Evolutionary conservation across 768 basidiomycete genomes (phyloP).

Genomic region (Auricularia cornea): DNA sequence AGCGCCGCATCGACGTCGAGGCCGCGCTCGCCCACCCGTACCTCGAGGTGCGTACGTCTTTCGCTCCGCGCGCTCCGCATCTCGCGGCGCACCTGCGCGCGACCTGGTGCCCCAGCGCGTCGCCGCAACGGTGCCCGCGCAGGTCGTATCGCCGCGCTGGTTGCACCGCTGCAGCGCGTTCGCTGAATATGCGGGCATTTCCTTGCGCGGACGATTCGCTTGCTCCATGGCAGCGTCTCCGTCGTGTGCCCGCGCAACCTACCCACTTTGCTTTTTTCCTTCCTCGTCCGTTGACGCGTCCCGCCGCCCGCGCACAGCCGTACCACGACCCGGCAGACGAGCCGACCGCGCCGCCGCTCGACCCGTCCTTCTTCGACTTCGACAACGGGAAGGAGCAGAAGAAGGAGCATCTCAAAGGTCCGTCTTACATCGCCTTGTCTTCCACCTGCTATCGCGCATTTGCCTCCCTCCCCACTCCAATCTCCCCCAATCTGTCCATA

Average conservation of each 20-base stretch:
- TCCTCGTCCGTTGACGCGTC: conserved; percentile 59
- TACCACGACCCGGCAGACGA: conserved; percentile 90
- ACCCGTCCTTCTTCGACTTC: conserved; percentile 78
- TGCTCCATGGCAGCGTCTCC: no score
- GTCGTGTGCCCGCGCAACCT: no score
- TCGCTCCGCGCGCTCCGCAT: no score
- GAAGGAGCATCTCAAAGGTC: conserved; percentile 66
- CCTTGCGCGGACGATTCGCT: no score
- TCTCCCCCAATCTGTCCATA: no score
- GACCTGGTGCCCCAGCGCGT: no score
- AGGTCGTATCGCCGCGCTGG: no score
- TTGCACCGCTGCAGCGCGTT: no score
- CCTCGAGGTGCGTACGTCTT: conserved; percentile 51
- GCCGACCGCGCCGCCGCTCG: conserved; percentile 66
- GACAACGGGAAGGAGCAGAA: conserved; percentile 58
- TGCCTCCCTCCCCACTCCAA: conserved; percentile 9
- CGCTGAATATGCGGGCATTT: no score
- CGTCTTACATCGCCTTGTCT: conserved; percentile 1
- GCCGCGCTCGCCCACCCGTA: conserved; percentile 88
- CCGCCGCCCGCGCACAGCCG: no score
- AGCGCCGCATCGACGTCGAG: conserved; percentile 78
- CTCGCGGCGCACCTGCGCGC: no score
- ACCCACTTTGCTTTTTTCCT: conserved; percentile 54
- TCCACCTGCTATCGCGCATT: neutral
- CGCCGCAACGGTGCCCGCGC: no score